Percentiles rank a stretch among this genome's conserved stretches.
Conservation (phyloP, 768 basidiomycete genomes). For the Dictyophora rubrovolvata region DNA sequence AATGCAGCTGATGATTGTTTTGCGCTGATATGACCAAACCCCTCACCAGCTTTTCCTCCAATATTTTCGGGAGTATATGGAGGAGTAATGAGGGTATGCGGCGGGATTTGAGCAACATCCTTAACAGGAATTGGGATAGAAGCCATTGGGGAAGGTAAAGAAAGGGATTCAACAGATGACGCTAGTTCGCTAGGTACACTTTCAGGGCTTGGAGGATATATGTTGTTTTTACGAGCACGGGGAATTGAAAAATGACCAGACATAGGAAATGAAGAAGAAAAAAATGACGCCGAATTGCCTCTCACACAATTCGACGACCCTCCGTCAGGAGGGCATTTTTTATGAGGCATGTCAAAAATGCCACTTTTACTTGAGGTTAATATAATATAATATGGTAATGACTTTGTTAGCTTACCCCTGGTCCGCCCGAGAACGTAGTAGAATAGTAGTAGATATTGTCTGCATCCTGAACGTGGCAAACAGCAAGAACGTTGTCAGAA, state of each 20-base stretch:
- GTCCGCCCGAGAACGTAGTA: conserved; percentile 90
- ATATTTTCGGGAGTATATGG: conserved; percentile 69
- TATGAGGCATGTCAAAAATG: conserved; percentile 87
- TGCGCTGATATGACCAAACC: conserved; percentile 31
- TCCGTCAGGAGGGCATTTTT: conserved; percentile 92
- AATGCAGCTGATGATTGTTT: conserved; percentile 53
- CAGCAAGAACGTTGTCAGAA: conserved; percentile 74
- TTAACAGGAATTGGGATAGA: conserved; percentile 33
- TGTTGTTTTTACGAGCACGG: conserved; percentile 3
- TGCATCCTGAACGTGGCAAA: conserved; percentile 74
- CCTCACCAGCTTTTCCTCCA: conserved; percentile 32
- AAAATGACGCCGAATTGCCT: conserved; percentile 71
- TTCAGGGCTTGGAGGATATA: conserved; percentile 10
- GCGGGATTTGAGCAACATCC: conserved; percentile 25
- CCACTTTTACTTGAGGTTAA: conserved; percentile 43
- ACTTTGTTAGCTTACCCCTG: conserved; percentile 48
- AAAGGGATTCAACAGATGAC: conserved; percentile 8
- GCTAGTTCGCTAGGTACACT: conserved; percentile 2
- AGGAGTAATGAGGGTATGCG: conserved; percentile 48
- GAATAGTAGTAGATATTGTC: conserved; percentile 85
- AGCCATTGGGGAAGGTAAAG: conserved; percentile 14
- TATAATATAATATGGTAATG: not conserved
- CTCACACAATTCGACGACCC: conserved; percentile 95
- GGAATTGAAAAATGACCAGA: not conserved
- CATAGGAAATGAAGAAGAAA: conserved; percentile 32